Conservation (phyloP, 2,329 filamentous ascomycete genomes). For the Ceratocystis alfenasii region DNA sequence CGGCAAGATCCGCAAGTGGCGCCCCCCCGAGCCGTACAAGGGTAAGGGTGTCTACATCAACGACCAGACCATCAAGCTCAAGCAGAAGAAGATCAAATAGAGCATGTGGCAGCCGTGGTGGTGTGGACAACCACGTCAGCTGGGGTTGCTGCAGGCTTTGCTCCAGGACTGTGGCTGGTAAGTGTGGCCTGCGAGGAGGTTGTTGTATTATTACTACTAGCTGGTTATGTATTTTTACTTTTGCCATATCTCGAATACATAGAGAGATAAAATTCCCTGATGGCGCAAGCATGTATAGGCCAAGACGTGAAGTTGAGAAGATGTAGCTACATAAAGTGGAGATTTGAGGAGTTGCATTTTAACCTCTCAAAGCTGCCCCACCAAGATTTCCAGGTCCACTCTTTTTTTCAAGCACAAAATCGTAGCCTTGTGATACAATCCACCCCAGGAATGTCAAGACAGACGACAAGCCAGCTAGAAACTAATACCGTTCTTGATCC, state of each 20-base stretch:
- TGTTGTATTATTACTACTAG: constrained; percentile 28
- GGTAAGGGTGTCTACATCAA: constrained; percentile 98
- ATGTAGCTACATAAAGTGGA: neutral
- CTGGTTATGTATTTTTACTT: constrained; percentile 21
- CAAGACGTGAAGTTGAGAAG: too few species aligned
- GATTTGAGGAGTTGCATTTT: constrained; percentile 8
- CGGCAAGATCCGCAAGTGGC: constrained; percentile 76
- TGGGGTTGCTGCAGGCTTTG: neutral
- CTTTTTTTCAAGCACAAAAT: neutral
- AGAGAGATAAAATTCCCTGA: neutral
- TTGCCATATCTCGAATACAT: constrained; percentile 14
- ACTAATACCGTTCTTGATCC: neutral
- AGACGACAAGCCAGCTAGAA: neutral
- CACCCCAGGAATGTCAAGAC: neutral
- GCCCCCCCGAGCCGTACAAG: constrained; percentile 93
- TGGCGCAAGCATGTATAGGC: neutral
- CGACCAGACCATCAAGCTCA: constrained; percentile 92
- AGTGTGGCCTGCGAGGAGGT: constrained; percentile 12
- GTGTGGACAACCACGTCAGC: too few species aligned
- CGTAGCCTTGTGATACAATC: neutral
- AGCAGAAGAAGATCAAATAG: constrained; percentile 95
- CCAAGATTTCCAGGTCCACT: neutral
- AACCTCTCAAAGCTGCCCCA: neutral
- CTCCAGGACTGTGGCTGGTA: neutral
- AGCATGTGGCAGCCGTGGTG: constrained; percentile 18